Evolutionary conservation across 495 filamentous ascomycete species (phyloP).

Genomic region (Annulohypoxylon bovei): DNA sequence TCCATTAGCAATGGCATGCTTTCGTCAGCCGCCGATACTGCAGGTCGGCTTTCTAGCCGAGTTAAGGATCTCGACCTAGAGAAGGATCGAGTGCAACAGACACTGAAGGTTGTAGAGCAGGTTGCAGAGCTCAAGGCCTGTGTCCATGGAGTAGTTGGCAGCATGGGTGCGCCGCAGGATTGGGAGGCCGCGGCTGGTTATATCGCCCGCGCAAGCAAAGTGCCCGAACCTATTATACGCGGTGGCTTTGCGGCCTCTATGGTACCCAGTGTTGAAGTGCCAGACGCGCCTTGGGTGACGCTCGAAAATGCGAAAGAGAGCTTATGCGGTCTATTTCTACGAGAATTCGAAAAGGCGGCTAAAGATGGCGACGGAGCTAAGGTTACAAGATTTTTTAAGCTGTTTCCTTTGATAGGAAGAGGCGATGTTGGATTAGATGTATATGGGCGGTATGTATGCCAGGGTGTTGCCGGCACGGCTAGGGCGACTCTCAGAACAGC

Average conservation of each 20-base stretch:
- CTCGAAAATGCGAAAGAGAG: slow-evolving; percentile 87
- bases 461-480: slow-evolving; percentile 86
- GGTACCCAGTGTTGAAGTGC: slow-evolving; percentile 94
- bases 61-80: slow-evolving; percentile 89
- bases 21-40: slow-evolving; percentile 81
- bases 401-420: slow-evolving; percentile 94
- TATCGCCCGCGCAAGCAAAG: slow-evolving; percentile 79
- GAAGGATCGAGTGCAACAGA: slow-evolving; percentile 88
- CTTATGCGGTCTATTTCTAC: slow-evolving; percentile 85
- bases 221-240: slow-evolving; percentile 79
- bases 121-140: slow-evolving; percentile 96
- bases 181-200: slow-evolving; percentile 97
- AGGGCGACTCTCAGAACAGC: slow-evolving; percentile 78
- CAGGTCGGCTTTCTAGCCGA: slow-evolving; percentile 83
- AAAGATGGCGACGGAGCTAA: slow-evolving; percentile 83
- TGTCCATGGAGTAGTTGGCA: slow-evolving; percentile 91
- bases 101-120: slow-evolving; percentile 91
- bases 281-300: slow-evolving; percentile 88
- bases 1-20: slow-evolving; percentile 89
- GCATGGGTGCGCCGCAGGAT: slow-evolving; percentile 97
- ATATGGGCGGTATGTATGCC: slow-evolving; percentile 94
- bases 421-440: slow-evolving; percentile 91
- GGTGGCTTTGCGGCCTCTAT: slow-evolving; percentile 92
- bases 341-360: slow-evolving; percentile 94
- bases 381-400: slow-evolving; percentile 96